phyloP scores from a whole-genome alignment of 2,329 filamentous ascomycete species.

The Pseudogymnoascus sp. region DNA sequence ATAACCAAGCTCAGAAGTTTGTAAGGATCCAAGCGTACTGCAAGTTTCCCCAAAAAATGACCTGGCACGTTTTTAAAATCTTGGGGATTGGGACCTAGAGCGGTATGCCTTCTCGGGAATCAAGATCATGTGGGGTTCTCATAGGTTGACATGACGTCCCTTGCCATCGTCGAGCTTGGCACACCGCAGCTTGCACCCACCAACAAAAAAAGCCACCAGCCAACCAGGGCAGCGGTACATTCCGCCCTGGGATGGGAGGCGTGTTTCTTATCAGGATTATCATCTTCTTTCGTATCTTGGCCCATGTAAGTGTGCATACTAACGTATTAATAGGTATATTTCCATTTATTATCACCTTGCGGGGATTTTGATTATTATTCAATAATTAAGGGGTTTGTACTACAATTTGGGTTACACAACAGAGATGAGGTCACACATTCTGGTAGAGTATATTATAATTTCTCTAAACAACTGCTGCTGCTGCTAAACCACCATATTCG shows the following conservation, averaged over 20 bases:
- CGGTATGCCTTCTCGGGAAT: background rate
- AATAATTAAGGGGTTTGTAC: background rate
- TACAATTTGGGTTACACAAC: background rate
- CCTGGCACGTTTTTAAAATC: background rate
- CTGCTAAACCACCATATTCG: background rate
- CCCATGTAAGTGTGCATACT: background rate
- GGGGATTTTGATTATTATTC: background rate
- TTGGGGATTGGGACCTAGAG: background rate
- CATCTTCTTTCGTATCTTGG: background rate
- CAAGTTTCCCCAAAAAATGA: background rate
- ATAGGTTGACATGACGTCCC: conserved; percentile 5
- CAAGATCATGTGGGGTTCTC: background rate
- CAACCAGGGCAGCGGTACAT: background rate
- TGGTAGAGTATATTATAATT: background rate
- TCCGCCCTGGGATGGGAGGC: background rate
- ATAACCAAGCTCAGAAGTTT: background rate
- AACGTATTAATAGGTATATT: background rate
- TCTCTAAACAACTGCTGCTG: background rate
- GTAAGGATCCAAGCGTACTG: background rate
- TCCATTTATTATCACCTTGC: background rate
- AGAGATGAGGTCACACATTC: background rate
- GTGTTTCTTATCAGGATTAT: background rate
- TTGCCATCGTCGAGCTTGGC: background rate
- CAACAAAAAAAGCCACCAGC: background rate
- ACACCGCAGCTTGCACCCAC: background rate